Base-by-base conservation (phyloP, 2,329 filamentous ascomycete species). In the Alternaria consortialis region DNA sequence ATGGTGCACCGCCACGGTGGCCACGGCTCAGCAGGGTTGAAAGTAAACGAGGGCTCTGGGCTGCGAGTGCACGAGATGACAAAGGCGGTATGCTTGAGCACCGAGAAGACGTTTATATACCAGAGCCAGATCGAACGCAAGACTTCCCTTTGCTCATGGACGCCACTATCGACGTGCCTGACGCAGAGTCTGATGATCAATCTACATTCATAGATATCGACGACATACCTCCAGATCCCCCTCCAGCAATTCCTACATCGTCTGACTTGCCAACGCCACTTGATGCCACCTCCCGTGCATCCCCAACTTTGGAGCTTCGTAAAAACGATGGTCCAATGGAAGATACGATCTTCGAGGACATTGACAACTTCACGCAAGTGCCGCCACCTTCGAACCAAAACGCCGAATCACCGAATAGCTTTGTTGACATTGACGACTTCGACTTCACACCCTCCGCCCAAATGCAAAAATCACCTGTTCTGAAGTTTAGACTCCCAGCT, bases 31-130 rank as follows among this genome's bases (percentile, higher is more conserved):
- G 48, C 9, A 67, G 64, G 7, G 44, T 65, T 9, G 39, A 70
- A 56, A 70, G 74, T 7, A 69, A 65, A 53, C 68, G 66, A 32
- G 61, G 63, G 3, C 56, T 80, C 5, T 80, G 77, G 77, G 65
- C 66, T 55, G 77, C 72, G 27, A 75, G 76, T 25, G 58, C 75
- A 5, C 65, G 77, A 58, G 75, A 78, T 58, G 71, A 68, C 12
- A 69, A 73, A 0, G 76, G 77, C 11, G 58, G 66, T 4, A 57
- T 77, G 43, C 63, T 79, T 1, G 68, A 75, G n/a, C 65, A 70
- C 13, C 65, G 66, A 29, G 59, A 67, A 27, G 65, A 69, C 31
- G 47, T 76, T 12, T 73, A 72, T 46, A 67, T 77, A 32, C 71
- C 73, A 1, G 71, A 74, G 37, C 72, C 74, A 9, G 74, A 76